These are phyloP conservation scores for Arachis monticola DNA, from an alignment of 331 rosid species.

Conservation along the genomic window DNA sequence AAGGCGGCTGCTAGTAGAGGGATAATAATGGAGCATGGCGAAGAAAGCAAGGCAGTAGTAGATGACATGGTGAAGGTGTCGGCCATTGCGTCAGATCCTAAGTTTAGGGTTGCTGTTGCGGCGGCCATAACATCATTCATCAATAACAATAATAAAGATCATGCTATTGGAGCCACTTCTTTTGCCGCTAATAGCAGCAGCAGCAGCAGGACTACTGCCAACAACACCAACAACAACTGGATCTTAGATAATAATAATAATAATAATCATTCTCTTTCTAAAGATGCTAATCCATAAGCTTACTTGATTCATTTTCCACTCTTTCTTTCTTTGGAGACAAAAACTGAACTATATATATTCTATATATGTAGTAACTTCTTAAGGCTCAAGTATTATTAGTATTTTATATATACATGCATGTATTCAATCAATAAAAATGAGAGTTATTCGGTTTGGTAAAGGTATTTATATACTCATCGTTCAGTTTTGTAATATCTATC, in stretches of 20 bases:
- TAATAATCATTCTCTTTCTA: constrained; percentile 24
- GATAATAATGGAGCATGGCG: constrained; percentile 33
- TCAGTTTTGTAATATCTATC: no score
- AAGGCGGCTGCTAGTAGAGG: background rate
- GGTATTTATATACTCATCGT: background rate
- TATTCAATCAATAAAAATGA: constrained; percentile 9
- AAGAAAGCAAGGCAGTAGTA: constrained; percentile 39
- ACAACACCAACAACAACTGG: constrained; percentile 36
- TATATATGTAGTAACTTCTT: background rate
- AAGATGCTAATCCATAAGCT: constrained; percentile 50
- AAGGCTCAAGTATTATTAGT: background rate
- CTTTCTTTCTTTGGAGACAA: background rate
- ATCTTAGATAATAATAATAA: constrained; percentile 26
- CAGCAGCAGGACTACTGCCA: no score
- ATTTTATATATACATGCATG: background rate
- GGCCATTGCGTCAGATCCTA: constrained; percentile 79
- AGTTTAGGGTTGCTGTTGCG: constrained; percentile 81
- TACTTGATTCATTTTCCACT: constrained; percentile 30
- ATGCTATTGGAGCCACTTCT: no score
- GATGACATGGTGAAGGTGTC: constrained; percentile 63
- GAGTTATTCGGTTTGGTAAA: background rate
- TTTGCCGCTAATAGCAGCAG: no score
- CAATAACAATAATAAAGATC: constrained; percentile 13
- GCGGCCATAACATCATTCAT: constrained; percentile 76
- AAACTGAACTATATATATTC: constrained; percentile 1